phyloP scores from a whole-genome alignment of 2,329 filamentous ascomycete genomes.

The Daldinia eschscholtzii region DNA sequence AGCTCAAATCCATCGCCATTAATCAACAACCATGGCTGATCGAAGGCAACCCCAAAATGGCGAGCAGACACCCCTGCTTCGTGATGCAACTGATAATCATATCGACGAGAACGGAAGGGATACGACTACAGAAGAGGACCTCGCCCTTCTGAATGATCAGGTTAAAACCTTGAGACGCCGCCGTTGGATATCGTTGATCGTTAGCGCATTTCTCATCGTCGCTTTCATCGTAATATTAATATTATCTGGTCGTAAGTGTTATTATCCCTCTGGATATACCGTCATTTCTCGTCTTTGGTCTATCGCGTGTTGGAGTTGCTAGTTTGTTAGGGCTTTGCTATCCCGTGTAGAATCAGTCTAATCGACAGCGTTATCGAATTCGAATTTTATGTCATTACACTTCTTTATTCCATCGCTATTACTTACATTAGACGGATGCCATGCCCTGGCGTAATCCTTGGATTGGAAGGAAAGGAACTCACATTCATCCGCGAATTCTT shows the following conservation, averaged over 20 bases:
- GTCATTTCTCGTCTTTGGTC: neutral
- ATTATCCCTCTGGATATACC: neutral
- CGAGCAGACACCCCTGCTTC: constrained; percentile 47
- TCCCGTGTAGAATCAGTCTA: neutral
- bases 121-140: constrained; percentile 27
- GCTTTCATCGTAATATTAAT: constrained; percentile 51
- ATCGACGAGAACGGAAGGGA: constrained; percentile 26
- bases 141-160: constrained; percentile 34
- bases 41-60: constrained; percentile 22
- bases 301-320: constrained; percentile 1
- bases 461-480: constrained; percentile 23
- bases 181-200: constrained; percentile 51
- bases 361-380: neutral
- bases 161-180: constrained; percentile 47
- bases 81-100: constrained; percentile 24
- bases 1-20: constrained; percentile 29
- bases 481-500: constrained; percentile 41
- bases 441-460: constrained; percentile 1
- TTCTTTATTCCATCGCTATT: neutral
- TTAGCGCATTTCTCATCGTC: constrained; percentile 48
- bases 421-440: constrained; percentile 1
- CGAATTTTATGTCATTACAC: neutral
- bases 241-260: constrained; percentile 50
- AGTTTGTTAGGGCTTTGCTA: neutral
- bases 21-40: constrained; percentile 29